Conservation (phyloP, 495 filamentous ascomycete species). For the Aspergillus sclerotiicarbonarius region DNA sequence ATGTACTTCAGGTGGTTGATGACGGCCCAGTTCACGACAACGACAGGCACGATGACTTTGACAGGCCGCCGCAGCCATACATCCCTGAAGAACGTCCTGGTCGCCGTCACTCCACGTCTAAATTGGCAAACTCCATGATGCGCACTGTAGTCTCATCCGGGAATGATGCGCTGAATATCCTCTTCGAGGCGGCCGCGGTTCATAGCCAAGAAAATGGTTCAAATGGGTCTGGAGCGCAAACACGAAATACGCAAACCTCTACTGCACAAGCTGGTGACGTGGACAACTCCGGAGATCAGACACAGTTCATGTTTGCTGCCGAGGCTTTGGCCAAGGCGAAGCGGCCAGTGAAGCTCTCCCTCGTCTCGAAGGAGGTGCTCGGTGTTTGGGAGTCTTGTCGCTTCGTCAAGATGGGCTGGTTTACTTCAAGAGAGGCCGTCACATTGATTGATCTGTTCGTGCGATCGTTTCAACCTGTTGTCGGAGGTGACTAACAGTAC, state of each 20-base stretch:
- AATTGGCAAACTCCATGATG: conserved; percentile 46
- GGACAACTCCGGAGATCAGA: conserved; percentile 17
- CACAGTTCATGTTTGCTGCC: conserved; percentile 10
- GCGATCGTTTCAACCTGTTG: neutral
- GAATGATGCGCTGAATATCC: conserved; percentile 53
- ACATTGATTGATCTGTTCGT: conserved; percentile 54
- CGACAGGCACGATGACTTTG: neutral
- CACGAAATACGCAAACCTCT: conserved; percentile 11
- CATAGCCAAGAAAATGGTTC: conserved; percentile 30
- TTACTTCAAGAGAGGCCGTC: conserved; percentile 50
- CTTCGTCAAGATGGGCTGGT: conserved; percentile 54
- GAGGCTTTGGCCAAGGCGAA: conserved; percentile 21
- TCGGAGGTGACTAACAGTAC: conserved; percentile 1
- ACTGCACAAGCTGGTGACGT: conserved; percentile 13
- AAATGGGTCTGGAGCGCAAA: conserved; percentile 18
- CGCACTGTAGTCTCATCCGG: conserved; percentile 49
- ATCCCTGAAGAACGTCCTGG: conserved; percentile 4
- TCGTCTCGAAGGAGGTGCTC: conserved; percentile 34
- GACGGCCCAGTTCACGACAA: conserved; percentile 2
- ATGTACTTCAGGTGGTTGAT: neutral
- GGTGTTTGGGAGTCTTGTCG: conserved; percentile 49
- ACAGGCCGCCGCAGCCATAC: conserved; percentile 6
- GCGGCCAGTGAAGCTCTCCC: conserved; percentile 32
- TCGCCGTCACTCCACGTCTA: conserved; percentile 33
- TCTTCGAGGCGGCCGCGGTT: conserved; percentile 51